Evolutionary conservation across 1,284 basidiomycete species (phyloP).

Genomic region (Leccinum fallax): DNA sequence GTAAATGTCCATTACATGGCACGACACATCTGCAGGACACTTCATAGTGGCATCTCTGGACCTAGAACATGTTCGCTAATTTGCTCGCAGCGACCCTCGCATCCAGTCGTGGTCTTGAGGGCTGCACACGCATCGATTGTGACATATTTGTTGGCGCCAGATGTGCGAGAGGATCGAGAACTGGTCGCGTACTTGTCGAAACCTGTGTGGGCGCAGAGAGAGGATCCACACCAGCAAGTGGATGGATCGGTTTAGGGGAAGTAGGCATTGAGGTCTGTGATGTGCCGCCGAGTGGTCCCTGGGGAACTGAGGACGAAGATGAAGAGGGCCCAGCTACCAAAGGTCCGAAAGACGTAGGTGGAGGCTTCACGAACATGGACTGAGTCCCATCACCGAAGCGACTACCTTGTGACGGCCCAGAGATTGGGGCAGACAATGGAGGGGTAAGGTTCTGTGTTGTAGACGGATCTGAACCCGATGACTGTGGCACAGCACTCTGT

Average conservation of each 20-base stretch:
- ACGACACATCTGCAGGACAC: slow-evolving; percentile 2
- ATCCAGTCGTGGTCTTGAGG: slow-evolving; percentile 69
- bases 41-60: neutral
- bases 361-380: slow-evolving; percentile 70
- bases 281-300: slow-evolving; percentile 32
- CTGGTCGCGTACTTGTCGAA: slow-evolving; percentile 28
- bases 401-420: slow-evolving; percentile 58
- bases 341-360: slow-evolving; percentile 39
- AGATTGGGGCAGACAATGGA: slow-evolving; percentile 31
- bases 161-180: slow-evolving; percentile 65
- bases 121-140: slow-evolving; percentile 65
- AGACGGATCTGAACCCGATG: slow-evolving; percentile 50
- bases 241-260: slow-evolving; percentile 15
- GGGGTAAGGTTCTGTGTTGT: slow-evolving; percentile 11
- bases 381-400: slow-evolving; percentile 70
- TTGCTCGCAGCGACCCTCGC: slow-evolving; percentile 85
- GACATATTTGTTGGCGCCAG: slow-evolving; percentile 58
- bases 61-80: slow-evolving; percentile 81
- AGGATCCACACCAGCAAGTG: slow-evolving; percentile 21
- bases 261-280: slow-evolving; percentile 10
- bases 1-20: slow-evolving; percentile 6
- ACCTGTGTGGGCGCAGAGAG: slow-evolving; percentile 21
- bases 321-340: slow-evolving; percentile 33
- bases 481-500: slow-evolving; percentile 40
- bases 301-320: slow-evolving; percentile 33